Evolutionary conservation across 2,329 filamentous ascomycete genomes (phyloP).

Genomic region (Aureobasidium zeae): DNA sequence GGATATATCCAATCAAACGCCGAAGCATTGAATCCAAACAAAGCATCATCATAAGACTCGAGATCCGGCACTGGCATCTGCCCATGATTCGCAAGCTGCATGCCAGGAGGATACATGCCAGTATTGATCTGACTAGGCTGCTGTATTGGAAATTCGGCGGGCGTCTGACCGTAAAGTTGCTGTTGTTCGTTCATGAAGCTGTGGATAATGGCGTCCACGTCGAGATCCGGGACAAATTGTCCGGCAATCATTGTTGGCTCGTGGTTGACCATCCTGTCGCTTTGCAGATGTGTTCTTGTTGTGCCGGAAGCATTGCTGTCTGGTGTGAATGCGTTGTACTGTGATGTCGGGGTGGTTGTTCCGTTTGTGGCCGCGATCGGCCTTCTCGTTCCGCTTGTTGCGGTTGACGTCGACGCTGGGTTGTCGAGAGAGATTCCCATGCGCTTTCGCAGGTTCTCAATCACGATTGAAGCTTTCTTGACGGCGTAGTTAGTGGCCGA

Average conservation of each 20-base stretch:
- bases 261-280: not conserved
- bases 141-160: too few species aligned
- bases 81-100: not conserved
- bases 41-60: constrained; percentile 24
- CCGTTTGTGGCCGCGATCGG: not conserved
- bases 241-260: constrained; percentile 20
- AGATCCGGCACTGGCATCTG: constrained; percentile 11
- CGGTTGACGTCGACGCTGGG: not conserved
- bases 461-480: constrained; percentile 37
- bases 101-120: not conserved
- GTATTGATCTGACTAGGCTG: not conserved
- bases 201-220: constrained; percentile 36
- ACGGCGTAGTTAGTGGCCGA: constrained; percentile 44
- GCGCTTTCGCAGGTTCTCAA: constrained; percentile 39
- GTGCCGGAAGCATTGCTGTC: not conserved
- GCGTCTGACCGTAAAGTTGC: not conserved
- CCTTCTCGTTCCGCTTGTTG: not conserved
- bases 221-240: constrained; percentile 28
- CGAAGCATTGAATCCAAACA: constrained; percentile 30
- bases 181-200: constrained; percentile 32
- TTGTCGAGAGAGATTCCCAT: constrained; percentile 29
- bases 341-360: not conserved
- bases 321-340: not conserved
- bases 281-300: not conserved
- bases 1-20: constrained; percentile 17